phyloP scores from a whole-genome alignment of 805 yeast species.

The Wickerhamiella domercqiae region DNA sequence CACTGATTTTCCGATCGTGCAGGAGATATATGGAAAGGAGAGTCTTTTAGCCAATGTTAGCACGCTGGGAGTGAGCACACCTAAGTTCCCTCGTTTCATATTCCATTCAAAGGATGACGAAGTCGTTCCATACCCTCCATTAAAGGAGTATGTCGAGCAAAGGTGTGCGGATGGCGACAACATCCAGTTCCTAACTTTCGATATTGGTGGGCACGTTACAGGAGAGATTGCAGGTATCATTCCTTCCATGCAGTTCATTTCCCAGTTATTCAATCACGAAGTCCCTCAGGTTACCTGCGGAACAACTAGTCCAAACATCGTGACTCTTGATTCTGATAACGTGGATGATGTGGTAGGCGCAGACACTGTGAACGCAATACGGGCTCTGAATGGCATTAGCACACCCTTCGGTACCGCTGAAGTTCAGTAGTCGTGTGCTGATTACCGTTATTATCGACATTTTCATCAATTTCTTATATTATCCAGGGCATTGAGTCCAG shows the following conservation, averaged over 20 bases:
- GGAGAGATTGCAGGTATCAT: conserved; percentile 5
- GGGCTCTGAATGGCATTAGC: conserved; percentile 1
- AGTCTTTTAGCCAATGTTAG: conserved; percentile 4
- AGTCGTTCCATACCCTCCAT: conserved; percentile 12
- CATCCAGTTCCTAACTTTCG: conserved; percentile 6
- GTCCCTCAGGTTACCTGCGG: conserved; percentile 3
- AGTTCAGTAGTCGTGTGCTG: too few species aligned
- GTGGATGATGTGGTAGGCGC: conserved; percentile 3
- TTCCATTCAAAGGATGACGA: conserved; percentile 17
- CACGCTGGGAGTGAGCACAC: conserved; percentile 9
- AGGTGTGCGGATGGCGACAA: conserved; percentile 8
- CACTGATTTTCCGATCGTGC: background rate
- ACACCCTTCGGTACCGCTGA: conserved; percentile 7
- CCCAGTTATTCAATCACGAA: conserved; percentile 3
- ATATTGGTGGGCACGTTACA: conserved; percentile 5
- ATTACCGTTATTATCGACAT: too few species aligned
- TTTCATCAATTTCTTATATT: too few species aligned
- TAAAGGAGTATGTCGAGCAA: conserved; percentile 8
- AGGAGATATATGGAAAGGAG: background rate
- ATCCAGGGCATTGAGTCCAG: too few species aligned
- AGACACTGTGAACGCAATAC: conserved; percentile 1
- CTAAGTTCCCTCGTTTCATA: conserved; percentile 16
- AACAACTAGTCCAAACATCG: background rate
- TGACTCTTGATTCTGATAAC: conserved; percentile 1
- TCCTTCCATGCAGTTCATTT: conserved; percentile 10